Percentiles rank a stretch among this genome's conserved stretches.
Evolutionary conservation across 164 flowering plant species (phyloP).

Genomic region (Chimonanthus praecox): DNA sequence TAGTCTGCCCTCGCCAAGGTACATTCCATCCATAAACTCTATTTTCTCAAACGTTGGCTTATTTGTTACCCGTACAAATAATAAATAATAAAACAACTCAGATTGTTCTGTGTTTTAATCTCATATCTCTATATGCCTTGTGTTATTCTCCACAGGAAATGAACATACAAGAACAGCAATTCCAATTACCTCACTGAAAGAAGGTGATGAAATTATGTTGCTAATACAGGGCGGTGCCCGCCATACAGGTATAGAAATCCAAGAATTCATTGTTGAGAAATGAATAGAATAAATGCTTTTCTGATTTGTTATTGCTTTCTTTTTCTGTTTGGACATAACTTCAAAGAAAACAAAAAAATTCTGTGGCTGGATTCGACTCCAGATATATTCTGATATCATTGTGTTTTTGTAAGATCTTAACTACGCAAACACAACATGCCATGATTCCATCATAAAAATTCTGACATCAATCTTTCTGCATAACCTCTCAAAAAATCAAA

Average conservation of each 20-base stretch:
- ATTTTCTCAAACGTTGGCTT: not conserved
- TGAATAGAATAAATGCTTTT: slow-evolving; percentile 18
- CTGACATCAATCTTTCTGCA: not conserved
- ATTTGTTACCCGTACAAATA: too few species aligned
- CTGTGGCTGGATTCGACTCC: not conserved
- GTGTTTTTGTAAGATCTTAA: too few species aligned
- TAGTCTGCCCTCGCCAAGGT: slow-evolving; percentile 56
- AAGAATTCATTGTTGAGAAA: slow-evolving; percentile 85
- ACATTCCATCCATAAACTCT: not conserved
- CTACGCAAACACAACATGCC: not conserved
- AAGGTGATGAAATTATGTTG: slow-evolving; percentile 65
- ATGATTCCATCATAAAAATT: not conserved
- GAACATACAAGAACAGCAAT: slow-evolving; percentile 35
- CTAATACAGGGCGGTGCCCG: slow-evolving; percentile 78
- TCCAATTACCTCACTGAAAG: slow-evolving; percentile 76
- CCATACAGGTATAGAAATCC: slow-evolving; percentile 86
- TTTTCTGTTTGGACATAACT: not conserved
- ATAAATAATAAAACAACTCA: not conserved
- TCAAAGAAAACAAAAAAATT: not conserved
- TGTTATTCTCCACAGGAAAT: slow-evolving; percentile 27
- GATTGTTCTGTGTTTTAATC: not conserved
- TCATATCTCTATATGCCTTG: slow-evolving; percentile 1
- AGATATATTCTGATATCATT: not conserved
- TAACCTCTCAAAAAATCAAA: too few species aligned
- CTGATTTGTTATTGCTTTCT: not conserved